These are phyloP conservation scores for Debaryomyces udenii DNA, from an alignment of 1,139 yeast genomes.

Conservation along the genomic window DNA sequence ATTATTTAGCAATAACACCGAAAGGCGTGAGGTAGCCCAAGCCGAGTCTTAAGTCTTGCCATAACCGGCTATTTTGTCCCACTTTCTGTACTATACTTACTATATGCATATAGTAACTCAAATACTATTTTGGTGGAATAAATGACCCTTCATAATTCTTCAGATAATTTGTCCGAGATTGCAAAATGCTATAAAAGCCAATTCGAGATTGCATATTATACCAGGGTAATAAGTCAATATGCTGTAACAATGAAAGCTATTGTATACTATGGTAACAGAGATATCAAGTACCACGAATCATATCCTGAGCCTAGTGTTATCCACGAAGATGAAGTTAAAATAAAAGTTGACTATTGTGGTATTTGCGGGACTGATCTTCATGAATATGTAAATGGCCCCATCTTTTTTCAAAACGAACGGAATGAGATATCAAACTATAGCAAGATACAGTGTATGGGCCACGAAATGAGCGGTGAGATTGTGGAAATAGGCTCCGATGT, in stretches of 20 bases:
- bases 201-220: background rate
- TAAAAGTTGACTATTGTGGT: conserved; percentile 57
- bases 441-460: conserved; percentile 46
- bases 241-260: conserved; percentile 65
- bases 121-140: background rate
- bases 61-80: no score
- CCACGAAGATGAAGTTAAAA: conserved; percentile 50
- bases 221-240: no score
- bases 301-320: conserved; percentile 48
- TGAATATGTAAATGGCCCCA: conserved; percentile 56
- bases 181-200: conserved; percentile 4
- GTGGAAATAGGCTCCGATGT: conserved; percentile 30
- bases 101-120: no score
- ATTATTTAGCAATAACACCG: no score
- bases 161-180: conserved; percentile 9
- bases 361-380: conserved; percentile 64
- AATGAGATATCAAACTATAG: conserved; percentile 22
- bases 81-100: no score
- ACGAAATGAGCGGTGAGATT: conserved; percentile 54
- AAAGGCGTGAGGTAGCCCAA: no score
- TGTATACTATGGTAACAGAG: conserved; percentile 53
- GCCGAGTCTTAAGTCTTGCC: no score
- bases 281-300: conserved; percentile 45
- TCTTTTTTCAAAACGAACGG: conserved; percentile 39
- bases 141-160: conserved; percentile 5